These are phyloP conservation scores for Cyberlindnera euphorbiiphila DNA, from an alignment of 805 yeast species.

Conservation along the genomic window DNA sequence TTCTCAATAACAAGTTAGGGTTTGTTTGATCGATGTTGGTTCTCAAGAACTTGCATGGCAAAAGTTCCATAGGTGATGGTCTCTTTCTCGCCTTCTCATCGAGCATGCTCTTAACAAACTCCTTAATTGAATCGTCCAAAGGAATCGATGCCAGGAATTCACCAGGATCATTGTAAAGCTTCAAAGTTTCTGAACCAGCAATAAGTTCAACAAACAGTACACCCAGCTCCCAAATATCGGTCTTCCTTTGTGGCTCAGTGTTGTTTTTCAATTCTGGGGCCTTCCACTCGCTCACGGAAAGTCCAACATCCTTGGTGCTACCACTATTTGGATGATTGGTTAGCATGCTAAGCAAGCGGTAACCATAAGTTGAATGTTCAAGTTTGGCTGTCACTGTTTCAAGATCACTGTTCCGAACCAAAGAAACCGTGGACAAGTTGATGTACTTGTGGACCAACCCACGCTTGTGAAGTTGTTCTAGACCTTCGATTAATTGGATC, in stretches of 20 bases:
- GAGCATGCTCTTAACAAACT: conserved; percentile 64
- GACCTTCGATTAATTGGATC: conserved; percentile 77
- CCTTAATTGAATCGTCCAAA: conserved; percentile 56
- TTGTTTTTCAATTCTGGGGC: conserved; percentile 68
- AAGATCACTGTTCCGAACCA: conserved; percentile 47
- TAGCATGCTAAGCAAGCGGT: conserved; percentile 40
- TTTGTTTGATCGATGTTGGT: conserved; percentile 50
- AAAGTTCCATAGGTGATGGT: conserved; percentile 77
- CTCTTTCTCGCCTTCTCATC: conserved; percentile 64
- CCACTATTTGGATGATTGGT: conserved; percentile 34
- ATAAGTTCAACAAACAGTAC: conserved; percentile 66
- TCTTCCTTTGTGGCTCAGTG: conserved; percentile 61
- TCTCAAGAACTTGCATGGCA: conserved; percentile 80
- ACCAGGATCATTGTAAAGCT: conserved; percentile 54
- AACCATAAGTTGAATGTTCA: conserved; percentile 57
- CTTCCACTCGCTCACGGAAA: conserved; percentile 45
- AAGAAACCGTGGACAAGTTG: conserved; percentile 53
- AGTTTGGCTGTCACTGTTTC: conserved; percentile 58
- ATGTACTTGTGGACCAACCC: conserved; percentile 76
- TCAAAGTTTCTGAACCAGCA: conserved; percentile 52
- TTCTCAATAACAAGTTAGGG: conserved; percentile 22
- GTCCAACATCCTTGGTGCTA: conserved; percentile 20
- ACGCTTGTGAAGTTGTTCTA: conserved; percentile 80
- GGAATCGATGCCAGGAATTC: conserved; percentile 51
- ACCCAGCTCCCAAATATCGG: conserved; percentile 94